Evolutionary conservation across 345 rosid genomes (phyloP), one percentile per base, ranked within the genome.

Genomic region (Erucastrum elatum): DNA sequence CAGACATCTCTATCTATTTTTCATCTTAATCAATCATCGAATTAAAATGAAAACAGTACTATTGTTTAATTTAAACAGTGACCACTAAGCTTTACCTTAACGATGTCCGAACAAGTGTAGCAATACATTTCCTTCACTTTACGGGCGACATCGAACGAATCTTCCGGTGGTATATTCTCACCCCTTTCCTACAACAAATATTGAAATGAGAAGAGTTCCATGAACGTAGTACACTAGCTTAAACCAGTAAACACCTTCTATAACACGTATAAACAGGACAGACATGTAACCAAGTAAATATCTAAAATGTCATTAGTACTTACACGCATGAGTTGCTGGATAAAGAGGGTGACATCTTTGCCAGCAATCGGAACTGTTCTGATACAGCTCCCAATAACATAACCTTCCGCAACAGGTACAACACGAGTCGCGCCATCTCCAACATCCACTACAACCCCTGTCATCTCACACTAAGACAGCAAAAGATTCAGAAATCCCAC

Each of bases 281-380:
- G 21, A 21, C 21, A 21, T 21, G 21, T 21, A 21, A 21, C 21
- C 21, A 21, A 21, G 21, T 21, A 21, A 21, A 1, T 21, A 21
- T 21, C 21, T 21, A 21, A 11, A 61, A 3, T 15, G 15, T 67
- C 41, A 34, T 63, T 5, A 70, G 6, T 26, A 56, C 59, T 53
- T 87, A 94, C 99, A 94, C 98, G 94, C 98, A 95, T 91, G 81
- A 95, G 98, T 87, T 93, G 96, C 83, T 95, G 94, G 75, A 93
- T 88, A 79, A 95, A 94, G 70, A 86, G 88, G 62, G 96, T 86
- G 62, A 93, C 94, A 86, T 93, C 99, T 84, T 87, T 88, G 60
- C 99, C 98, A 49, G 98, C 87, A 77, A 94, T 87, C 4, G 98
- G 98, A 65, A 94, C 70, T 1, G 98, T 88, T 83, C 89, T 95